These are phyloP conservation scores for Ligustrum vulgare DNA, from an alignment of 257 asterid genomes.

Conservation along the genomic window DNA sequence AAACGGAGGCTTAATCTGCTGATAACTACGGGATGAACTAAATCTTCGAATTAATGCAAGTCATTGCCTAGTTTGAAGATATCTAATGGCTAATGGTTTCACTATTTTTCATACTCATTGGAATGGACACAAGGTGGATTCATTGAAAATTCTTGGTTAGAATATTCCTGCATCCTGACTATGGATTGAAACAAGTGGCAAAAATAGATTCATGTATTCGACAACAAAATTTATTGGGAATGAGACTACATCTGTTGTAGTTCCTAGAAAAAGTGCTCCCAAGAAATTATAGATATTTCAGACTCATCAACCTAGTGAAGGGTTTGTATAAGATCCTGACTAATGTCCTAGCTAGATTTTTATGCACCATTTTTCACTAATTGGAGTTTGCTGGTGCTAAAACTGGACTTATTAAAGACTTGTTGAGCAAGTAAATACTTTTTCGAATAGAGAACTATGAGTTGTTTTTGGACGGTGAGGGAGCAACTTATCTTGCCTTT, in stretches of 20 bases:
- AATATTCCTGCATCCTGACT: not conserved
- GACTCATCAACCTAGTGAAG: not conserved
- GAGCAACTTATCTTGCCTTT: not conserved
- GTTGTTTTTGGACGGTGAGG: not conserved
- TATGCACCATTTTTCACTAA: not conserved
- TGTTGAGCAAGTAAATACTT: not conserved
- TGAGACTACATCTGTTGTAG: not conserved
- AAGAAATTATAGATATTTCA: not conserved
- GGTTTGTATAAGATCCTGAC: not conserved
- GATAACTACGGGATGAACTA: not conserved
- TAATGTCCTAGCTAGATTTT: not conserved
- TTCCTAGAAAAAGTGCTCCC: not conserved
- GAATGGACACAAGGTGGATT: not conserved
- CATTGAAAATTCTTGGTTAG: not conserved
- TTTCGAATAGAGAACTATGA: not conserved
- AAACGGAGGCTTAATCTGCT: not conserved
- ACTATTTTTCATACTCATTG: not conserved
- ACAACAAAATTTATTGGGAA: not conserved
- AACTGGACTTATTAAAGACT: not conserved
- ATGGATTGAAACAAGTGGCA: not conserved
- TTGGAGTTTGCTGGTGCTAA: not conserved
- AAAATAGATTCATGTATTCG: not conserved
- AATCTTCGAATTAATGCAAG: not conserved
- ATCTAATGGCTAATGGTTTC: not conserved
- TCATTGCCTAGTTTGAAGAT: not conserved